Base-by-base conservation (phyloP, 1,139 yeast genomes). In the Spathaspora sp. region DNA sequence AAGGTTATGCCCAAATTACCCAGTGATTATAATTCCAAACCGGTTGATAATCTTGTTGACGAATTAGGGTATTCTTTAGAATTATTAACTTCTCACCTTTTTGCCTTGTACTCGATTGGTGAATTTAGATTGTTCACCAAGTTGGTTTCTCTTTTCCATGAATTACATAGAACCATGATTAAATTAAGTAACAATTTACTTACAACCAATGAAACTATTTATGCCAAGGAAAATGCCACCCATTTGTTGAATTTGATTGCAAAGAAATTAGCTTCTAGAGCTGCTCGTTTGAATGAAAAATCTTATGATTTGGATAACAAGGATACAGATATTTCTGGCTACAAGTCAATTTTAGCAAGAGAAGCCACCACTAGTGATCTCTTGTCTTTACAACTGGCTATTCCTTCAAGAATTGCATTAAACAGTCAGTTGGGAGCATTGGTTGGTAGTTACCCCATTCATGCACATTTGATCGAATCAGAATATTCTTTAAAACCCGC, bases 351-450 rank as follows among this genome's bases (percentile, higher is more conserved):
- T 39, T 69, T 84, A 53, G 77, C 89, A 0, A 78, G 93, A 67
- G 82, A 84, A 55, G 68, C 79, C 7, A 54, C 64, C 18, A 68
- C 85, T 15, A 96, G 95, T 43, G 83, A 82, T 48, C 68, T 89
- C 45, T 76, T 82, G 54, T 67, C 81, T 26, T 71, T 64, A 48
- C 63, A 68, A 11, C 62, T 52, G 41, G 53, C 68, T 1, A 52
- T 72, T 36, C 84, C 93, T 4, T 76, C 87, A n/a, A 63, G 67
- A 41, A 69, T 89, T 50, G 89, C 95, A 10, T 75, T 78, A 44
- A 83, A 79, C 59, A 95, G 89, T 64, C 72, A 84, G 44, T 73
- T 84, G 46, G 78, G 86, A 63, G 89, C 95, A 0, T 70, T 89
- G 51, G 81, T 87, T 15, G 85, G 91, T 17, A 82, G 83, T 56